Evolutionary conservation across 2,329 filamentous ascomycete species (phyloP).

Genomic region (Stemphylium lycopersici): DNA sequence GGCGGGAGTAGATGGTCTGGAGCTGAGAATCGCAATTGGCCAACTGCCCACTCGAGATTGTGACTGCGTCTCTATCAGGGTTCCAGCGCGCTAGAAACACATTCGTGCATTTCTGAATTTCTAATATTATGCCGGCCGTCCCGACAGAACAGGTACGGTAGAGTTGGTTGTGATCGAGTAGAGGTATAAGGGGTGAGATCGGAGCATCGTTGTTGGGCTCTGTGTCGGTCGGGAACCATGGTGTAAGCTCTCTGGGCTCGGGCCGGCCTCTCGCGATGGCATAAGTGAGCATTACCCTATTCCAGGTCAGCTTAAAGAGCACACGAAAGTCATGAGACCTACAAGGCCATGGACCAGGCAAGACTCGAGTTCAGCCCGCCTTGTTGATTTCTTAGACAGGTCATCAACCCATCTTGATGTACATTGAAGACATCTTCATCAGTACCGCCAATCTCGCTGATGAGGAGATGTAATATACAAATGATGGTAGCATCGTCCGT

Average conservation of each 20-base stretch:
- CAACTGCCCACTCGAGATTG: constrained; percentile 15
- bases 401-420: constrained; percentile 34
- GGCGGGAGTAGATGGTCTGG: constrained; percentile 33
- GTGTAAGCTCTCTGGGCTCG: constrained; percentile 24
- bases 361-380: constrained; percentile 26
- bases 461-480: constrained; percentile 40
- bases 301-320: neutral
- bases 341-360: constrained; percentile 38
- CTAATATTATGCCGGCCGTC: constrained; percentile 32
- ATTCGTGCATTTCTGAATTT: constrained; percentile 36
- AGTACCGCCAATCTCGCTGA: constrained; percentile 39
- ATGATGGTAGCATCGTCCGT: constrained; percentile 40
- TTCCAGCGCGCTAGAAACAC: constrained; percentile 28
- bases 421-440: constrained; percentile 39
- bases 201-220: constrained; percentile 8
- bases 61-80: constrained; percentile 12
- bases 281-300: constrained; percentile 34
- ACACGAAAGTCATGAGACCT: constrained; percentile 12
- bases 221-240: constrained; percentile 10
- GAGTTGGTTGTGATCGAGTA: constrained; percentile 22
- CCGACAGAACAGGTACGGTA: constrained; percentile 25
- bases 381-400: constrained; percentile 33
- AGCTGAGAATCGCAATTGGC: constrained; percentile 29
- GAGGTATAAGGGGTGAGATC: constrained; percentile 34
- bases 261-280: constrained; percentile 28